Evolutionary conservation across 2,329 filamentous ascomycete species (phyloP).

Genomic region (Ophioceras dolichostomum): DNA sequence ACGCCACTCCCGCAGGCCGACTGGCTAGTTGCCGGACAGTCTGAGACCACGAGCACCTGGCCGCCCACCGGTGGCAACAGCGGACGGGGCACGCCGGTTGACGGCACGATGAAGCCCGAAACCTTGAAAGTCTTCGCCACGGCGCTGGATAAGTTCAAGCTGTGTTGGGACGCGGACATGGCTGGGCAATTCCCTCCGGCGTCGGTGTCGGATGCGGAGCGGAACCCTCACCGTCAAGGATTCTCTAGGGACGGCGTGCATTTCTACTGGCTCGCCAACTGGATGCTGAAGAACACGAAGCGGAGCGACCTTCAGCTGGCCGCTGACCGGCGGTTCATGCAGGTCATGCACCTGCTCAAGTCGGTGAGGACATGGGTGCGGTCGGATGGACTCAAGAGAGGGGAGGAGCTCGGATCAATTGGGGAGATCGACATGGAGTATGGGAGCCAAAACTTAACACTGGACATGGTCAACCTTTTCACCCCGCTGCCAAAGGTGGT

Average conservation of each 20-base stretch:
- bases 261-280: slow-evolving; percentile 60
- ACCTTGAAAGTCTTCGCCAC: slow-evolving; percentile 34
- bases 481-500: slow-evolving; percentile 40
- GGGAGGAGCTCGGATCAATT: slow-evolving; percentile 56
- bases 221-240: slow-evolving; percentile 47
- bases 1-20: slow-evolving; percentile 42
- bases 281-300: slow-evolving; percentile 47
- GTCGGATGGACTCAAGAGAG: slow-evolving; percentile 50
- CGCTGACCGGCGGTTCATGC: slow-evolving; percentile 46
- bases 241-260: slow-evolving; percentile 62
- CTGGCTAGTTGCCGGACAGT: slow-evolving; percentile 29
- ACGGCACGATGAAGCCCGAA: slow-evolving; percentile 29
- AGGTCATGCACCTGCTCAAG: slow-evolving; percentile 49
- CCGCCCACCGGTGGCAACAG: slow-evolving; percentile 31
- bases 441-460: slow-evolving; percentile 48
- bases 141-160: slow-evolving; percentile 61
- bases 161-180: slow-evolving; percentile 59
- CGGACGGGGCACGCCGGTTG: slow-evolving; percentile 31
- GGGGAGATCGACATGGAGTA: slow-evolving; percentile 57
- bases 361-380: slow-evolving; percentile 47
- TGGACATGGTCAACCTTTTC: slow-evolving; percentile 63
- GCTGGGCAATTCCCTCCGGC: slow-evolving; percentile 49
- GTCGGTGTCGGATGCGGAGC: slow-evolving; percentile 17
- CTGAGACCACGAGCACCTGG: slow-evolving; percentile 18
- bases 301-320: slow-evolving; percentile 39